These are phyloP conservation scores for Emmonsia crescens DNA, from an alignment of 2,329 filamentous ascomycete genomes.

Conservation along the genomic window DNA sequence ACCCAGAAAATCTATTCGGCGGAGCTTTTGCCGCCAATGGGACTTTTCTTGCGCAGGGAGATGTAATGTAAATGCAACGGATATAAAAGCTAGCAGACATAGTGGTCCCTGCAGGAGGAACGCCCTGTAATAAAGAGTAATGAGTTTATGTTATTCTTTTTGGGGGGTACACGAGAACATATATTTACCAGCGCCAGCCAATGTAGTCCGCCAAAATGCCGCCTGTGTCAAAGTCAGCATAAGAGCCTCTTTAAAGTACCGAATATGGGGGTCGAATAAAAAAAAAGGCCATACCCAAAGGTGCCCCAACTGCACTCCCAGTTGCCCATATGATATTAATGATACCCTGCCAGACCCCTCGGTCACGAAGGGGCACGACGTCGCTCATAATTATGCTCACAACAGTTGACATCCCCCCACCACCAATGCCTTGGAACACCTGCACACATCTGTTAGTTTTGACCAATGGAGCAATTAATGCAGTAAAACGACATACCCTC, in stretches of 20 bases:
- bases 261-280: neutral
- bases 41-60: constrained; percentile 48
- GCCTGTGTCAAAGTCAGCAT: constrained; percentile 21
- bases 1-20: constrained; percentile 62
- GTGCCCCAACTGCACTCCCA: constrained; percentile 59
- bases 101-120: constrained; percentile 62
- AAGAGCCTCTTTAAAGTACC: neutral
- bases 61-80: constrained; percentile 53
- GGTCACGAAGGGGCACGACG: constrained; percentile 56
- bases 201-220: constrained; percentile 62
- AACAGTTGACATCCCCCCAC: constrained; percentile 61
- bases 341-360: constrained; percentile 63
- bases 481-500: constrained; percentile 31
- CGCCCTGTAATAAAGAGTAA: constrained; percentile 37
- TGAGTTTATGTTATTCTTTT: constrained; percentile 1
- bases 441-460: constrained; percentile 9
- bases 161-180: constrained; percentile 9
- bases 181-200: constrained; percentile 58
- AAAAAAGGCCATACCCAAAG: constrained; percentile 40
- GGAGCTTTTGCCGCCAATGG: constrained; percentile 56
- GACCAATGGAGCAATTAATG: neutral
- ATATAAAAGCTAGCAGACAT: constrained; percentile 52
- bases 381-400: constrained; percentile 61
- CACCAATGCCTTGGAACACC: constrained; percentile 54
- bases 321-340: constrained; percentile 61